Evolutionary conservation across 805 yeast genomes (phyloP).

Genomic region (Tanozyma kutaoensis): DNA sequence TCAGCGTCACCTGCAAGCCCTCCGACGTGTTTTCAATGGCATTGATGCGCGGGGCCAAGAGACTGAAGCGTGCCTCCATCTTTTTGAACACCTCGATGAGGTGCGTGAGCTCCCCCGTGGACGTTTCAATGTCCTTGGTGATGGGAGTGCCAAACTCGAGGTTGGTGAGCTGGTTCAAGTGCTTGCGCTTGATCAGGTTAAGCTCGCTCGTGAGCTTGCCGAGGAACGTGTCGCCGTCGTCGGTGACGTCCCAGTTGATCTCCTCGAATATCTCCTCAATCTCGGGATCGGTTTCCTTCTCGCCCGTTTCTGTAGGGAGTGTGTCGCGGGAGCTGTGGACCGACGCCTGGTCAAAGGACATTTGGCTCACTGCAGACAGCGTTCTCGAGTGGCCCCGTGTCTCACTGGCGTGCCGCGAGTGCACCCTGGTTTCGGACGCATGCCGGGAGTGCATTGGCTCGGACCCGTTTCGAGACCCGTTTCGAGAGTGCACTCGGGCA

Average conservation of each 20-base stretch:
- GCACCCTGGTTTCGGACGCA: too few relatives aligned
- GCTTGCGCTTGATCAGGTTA: slow-evolving; percentile 46
- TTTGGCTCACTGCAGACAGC: too few relatives aligned
- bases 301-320: too few relatives aligned
- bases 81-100: slow-evolving; percentile 22
- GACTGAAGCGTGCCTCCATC: slow-evolving; percentile 25
- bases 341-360: too few relatives aligned
- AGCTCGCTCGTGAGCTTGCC: slow-evolving; percentile 47
- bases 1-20: slow-evolving; percentile 73
- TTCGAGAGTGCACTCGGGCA: too few relatives aligned
- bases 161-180: slow-evolving; percentile 32
- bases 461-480: too few relatives aligned
- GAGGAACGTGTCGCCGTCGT: slow-evolving; percentile 46
- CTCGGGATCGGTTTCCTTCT: slow-evolving; percentile 24
- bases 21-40: slow-evolving; percentile 63
- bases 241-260: slow-evolving; percentile 61
- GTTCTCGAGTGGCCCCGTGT: too few relatives aligned
- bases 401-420: too few relatives aligned
- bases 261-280: slow-evolving; percentile 63
- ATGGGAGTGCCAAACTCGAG: slow-evolving; percentile 22
- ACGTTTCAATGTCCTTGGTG: slow-evolving; percentile 17
- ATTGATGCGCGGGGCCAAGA: slow-evolving; percentile 50
- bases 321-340: too few relatives aligned
- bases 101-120: slow-evolving; percentile 23
- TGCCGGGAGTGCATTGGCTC: too few relatives aligned